Evolutionary conservation across 345 rosid species (phyloP).

Genomic region (Boechera stricta): DNA sequence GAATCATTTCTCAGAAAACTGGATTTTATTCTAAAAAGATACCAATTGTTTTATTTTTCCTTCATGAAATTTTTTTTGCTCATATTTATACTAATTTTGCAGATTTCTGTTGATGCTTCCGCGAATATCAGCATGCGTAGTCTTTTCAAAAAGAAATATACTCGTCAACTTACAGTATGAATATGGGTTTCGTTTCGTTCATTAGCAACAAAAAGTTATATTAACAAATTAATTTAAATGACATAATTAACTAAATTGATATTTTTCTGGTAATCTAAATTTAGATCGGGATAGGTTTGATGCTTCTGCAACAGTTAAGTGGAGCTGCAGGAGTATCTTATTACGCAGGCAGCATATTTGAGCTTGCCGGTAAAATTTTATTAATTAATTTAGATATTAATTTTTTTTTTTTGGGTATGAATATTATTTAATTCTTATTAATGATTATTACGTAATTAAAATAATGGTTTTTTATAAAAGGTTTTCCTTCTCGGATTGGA

Average conservation of each 20-base stretch:
- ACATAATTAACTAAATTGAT: background rate
- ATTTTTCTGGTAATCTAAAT: background rate
- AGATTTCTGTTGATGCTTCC: constrained; percentile 51
- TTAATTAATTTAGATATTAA: background rate
- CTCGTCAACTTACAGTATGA: constrained; percentile 58
- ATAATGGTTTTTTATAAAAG: background rate
- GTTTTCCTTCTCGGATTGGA: constrained; percentile 45
- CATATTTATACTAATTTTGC: constrained; percentile 16
- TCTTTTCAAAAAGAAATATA: constrained; percentile 63
- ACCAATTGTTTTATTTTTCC: too few relatives aligned
- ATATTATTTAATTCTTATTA: background rate
- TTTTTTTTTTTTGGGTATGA: too few relatives aligned
- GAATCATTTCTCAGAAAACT: too few relatives aligned
- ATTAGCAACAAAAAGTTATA: background rate
- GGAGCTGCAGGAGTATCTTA: constrained; percentile 53
- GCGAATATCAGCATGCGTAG: constrained; percentile 48
- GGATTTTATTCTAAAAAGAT: too few relatives aligned
- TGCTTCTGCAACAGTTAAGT: constrained; percentile 67
- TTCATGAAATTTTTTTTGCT: background rate
- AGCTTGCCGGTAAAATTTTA: constrained; percentile 53
- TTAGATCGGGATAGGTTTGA: constrained; percentile 66
- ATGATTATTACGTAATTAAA: background rate
- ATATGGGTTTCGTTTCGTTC: background rate
- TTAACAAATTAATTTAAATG: background rate
- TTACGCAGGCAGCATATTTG: constrained; percentile 57